Evolutionary conservation across 192 early-diverging fungal genomes (phyloP).

Genomic region (Umbelopsis sp.): DNA sequence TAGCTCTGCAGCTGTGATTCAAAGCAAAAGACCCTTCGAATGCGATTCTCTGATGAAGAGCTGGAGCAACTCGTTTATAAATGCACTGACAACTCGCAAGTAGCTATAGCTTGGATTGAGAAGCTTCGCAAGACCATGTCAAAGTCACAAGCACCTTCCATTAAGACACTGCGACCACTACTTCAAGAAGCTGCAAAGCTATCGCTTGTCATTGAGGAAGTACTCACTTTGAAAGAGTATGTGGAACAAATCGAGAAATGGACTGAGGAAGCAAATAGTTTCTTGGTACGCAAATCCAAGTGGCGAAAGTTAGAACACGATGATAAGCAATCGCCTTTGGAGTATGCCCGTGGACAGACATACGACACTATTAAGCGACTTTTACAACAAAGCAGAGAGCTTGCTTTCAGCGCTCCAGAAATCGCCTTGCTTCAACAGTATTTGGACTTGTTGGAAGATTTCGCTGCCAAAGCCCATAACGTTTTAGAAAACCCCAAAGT

Average conservation of each 20-base stretch:
- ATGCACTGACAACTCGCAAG: slow-evolving; percentile 28
- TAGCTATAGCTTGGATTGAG: slow-evolving; percentile 35
- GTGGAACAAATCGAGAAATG: slow-evolving; percentile 43
- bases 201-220: slow-evolving; percentile 41
- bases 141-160: slow-evolving; percentile 35
- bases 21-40: slow-evolving; percentile 31
- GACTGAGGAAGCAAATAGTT: slow-evolving; percentile 46
- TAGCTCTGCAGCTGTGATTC: slow-evolving; percentile 43
- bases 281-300: slow-evolving; percentile 36
- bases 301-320: slow-evolving; percentile 6
- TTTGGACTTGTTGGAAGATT: slow-evolving; percentile 30
- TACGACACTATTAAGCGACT: slow-evolving; percentile 37
- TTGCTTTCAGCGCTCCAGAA: slow-evolving; percentile 45
- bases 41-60: slow-evolving; percentile 40
- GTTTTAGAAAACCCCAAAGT: slow-evolving; percentile 34
- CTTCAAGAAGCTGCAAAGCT: slow-evolving; percentile 44
- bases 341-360: neutral
- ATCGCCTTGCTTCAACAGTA: slow-evolving; percentile 42
- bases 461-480: slow-evolving; percentile 26
- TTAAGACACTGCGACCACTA: slow-evolving; percentile 43
- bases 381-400: slow-evolving; percentile 27
- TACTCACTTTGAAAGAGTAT: slow-evolving; percentile 35
- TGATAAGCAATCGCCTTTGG: neutral
- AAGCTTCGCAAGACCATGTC: slow-evolving; percentile 35
- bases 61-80: slow-evolving; percentile 31